phyloP scores from a whole-genome alignment of 306 rosid species.

The Trichosanthes cucumerina region DNA sequence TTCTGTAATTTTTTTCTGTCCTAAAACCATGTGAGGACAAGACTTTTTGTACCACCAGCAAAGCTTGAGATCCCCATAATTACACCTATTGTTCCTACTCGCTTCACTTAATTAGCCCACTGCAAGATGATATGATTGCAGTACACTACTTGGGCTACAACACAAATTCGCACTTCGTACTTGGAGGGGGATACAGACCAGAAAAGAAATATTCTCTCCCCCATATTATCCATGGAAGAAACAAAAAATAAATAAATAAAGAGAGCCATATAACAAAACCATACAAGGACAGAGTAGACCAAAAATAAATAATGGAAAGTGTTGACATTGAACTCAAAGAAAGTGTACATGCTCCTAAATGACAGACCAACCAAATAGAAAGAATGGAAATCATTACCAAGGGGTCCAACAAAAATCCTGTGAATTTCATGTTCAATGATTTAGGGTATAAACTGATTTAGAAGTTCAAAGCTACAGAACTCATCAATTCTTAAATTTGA shows the following conservation, averaged over 20 bases:
- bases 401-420: not conserved
- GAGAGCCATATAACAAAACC: not conserved
- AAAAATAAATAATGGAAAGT: not conserved
- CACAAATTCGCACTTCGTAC: not conserved
- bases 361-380: not conserved
- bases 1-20: not conserved
- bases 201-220: not conserved
- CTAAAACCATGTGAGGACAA: conserved; percentile 1
- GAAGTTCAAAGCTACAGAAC: not conserved
- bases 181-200: not conserved
- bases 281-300: not conserved
- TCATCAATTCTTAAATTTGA: not conserved
- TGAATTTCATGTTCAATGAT: not conserved
- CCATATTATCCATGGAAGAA: not conserved
- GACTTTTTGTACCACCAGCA: not conserved
- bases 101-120: conserved; percentile 4
- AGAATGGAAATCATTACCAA: not conserved
- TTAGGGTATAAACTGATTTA: not conserved
- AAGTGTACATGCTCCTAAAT: not conserved
- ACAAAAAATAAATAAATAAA: not conserved
- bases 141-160: not conserved
- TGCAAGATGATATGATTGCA: conserved; percentile 2
- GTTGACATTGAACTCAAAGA: not conserved
- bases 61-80: not conserved
- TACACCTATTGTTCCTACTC: not conserved